A percentile compares a stretch with the other conserved stretches of the same genome.
phyloP scores from a whole-genome alignment of 2,329 filamentous ascomycete genomes.

The Magnaporthales sp. region DNA sequence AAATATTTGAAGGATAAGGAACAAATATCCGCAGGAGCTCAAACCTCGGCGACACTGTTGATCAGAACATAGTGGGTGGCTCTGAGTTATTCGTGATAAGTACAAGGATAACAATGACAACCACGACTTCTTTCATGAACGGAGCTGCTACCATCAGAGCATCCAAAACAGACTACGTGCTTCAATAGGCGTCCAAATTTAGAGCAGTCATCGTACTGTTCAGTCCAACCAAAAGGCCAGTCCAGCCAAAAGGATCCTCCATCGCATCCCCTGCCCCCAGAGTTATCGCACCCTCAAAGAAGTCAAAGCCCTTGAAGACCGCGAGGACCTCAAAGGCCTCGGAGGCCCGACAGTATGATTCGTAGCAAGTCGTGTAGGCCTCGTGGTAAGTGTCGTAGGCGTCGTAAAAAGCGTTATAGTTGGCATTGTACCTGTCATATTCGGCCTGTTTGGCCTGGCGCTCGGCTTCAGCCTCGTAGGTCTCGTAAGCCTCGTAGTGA shows the following conservation, averaged over 20 bases:
- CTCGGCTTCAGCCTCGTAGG: neutral
- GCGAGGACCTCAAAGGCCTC: neutral
- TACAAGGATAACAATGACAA: no score
- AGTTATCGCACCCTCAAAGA: neutral
- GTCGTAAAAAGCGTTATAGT: neutral
- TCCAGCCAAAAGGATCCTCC: neutral
- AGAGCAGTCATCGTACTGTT: neutral
- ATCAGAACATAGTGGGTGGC: no score
- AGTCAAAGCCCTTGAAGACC: neutral
- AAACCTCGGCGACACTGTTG: no score
- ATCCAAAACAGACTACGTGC: no score
- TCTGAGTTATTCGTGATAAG: no score
- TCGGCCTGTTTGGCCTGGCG: neutral
- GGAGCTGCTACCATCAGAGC: no score
- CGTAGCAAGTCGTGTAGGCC: neutral
- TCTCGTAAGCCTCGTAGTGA: neutral
- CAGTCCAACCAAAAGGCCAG: neutral
- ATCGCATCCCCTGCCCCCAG: neutral
- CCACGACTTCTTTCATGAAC: no score
- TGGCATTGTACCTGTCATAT: neutral
- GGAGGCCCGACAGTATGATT: neutral
- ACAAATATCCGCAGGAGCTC: neutral
- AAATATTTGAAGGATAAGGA: neutral
- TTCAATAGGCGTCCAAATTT: no score
- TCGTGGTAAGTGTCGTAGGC: neutral